These are phyloP conservation scores for Mycena venus DNA, from an alignment of 768 basidiomycete genomes.

Conservation along the genomic window DNA sequence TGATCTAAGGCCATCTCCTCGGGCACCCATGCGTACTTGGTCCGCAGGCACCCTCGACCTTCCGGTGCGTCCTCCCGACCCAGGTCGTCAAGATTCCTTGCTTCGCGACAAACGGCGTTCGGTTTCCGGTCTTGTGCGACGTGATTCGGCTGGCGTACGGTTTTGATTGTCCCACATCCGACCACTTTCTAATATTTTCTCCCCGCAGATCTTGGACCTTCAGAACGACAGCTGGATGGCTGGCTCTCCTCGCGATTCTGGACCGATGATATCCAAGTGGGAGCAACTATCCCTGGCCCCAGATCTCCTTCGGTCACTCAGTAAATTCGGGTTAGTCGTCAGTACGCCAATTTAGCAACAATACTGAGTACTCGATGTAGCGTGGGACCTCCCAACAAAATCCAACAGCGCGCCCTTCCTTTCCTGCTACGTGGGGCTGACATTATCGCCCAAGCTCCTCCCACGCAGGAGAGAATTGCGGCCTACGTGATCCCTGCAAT, in stretches of 20 bases:
- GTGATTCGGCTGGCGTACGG: conserved; percentile 83
- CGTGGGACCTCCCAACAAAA: conserved; percentile 98
- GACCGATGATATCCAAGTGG: conserved; percentile 94
- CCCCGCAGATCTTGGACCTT: conserved; percentile 63
- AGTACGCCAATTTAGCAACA: not conserved
- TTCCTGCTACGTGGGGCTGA: conserved; percentile 95
- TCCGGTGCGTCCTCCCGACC: conserved; percentile 68
- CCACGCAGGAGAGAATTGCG: conserved; percentile 98
- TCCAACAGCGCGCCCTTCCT: conserved; percentile 96
- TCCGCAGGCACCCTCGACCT: conserved; percentile 86
- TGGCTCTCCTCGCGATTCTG: conserved; percentile 73
- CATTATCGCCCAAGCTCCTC: conserved; percentile 98
- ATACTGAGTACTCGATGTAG: conserved; percentile 53
- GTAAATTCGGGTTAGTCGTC: conserved; percentile 89
- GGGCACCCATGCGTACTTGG: conserved; percentile 85
- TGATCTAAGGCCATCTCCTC: conserved; percentile 70
- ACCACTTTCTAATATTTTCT: conserved; percentile 28
- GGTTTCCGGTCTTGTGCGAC: conserved; percentile 73
- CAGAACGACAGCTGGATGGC: conserved; percentile 69
- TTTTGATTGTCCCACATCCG: conserved; percentile 13
- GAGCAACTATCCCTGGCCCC: conserved; percentile 90
- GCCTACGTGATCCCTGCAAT: conserved; percentile 96
- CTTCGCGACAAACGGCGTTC: conserved; percentile 83
- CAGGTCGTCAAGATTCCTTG: conserved; percentile 58
- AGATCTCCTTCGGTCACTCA: conserved; percentile 89